Base-by-base conservation (phyloP, 78 protist genomes). In the Blattamonas nauphoetae region DNA sequence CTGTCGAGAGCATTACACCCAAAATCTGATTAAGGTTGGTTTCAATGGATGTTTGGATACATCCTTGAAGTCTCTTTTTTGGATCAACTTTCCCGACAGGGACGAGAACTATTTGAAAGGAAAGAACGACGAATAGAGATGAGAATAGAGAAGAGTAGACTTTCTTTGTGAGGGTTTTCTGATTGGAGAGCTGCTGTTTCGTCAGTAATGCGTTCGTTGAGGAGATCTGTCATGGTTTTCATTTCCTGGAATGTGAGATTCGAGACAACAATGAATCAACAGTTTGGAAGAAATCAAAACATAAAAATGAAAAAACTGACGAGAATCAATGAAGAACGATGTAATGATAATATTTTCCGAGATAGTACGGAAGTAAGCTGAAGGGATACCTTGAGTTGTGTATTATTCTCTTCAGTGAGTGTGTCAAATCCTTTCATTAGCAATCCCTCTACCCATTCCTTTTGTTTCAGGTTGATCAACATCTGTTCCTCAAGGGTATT, bases 401-500 rank as follows among this genome's bases (percentile, higher is more conserved):
- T 85, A 79, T 87, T 91, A 85, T 96, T 97, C 43, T 36, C 64
- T 83, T 91, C 85, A 29, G 88, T 33, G 85, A 95, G 97, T 81
- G 78, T 78, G 38, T 91, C 94, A 85, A 90, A 96, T 78, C 88
- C 85, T 32, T 71, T 86, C 2, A 97, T 71, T 63, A 43, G 38
- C 45, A 98, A 86, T 11, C 98, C 99, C n/a, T 93, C 97, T 29
- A 95, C 92, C 96, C 96, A 96, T 21, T 93, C 93, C 89, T 92
- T 95, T 88, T 94, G 93, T 90, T 95, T 93, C 78, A 97, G 90
- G 78, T 94, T 94, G 86, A 96, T 42, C 42, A 97, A 92, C 99
- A 97, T 96, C 89, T 96, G 91, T 88, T 94, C 94, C 81, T 99
- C 99, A 32, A 96, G 92, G 87, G 95, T 98, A 86, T 95, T 98